phyloP scores from a whole-genome alignment of 148 eudicot genomes.

The Dianthus caryophyllus region DNA sequence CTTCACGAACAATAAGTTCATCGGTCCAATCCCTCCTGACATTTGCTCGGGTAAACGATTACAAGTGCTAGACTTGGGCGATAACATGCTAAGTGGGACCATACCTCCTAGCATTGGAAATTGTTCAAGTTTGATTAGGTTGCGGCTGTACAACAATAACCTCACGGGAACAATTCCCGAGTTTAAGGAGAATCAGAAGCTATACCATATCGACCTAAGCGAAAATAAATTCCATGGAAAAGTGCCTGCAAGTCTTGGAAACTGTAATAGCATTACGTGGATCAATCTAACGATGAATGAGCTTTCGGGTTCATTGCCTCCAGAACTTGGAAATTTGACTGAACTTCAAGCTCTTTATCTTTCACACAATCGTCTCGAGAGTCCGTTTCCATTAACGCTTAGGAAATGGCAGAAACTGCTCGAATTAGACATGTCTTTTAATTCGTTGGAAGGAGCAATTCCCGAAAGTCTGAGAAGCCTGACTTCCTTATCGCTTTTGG shows the following conservation, averaged over 20 bases:
- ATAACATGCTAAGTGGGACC: constrained; percentile 52
- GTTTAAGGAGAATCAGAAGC: constrained; percentile 36
- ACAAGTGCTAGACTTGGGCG: constrained; percentile 39
- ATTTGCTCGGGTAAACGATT: constrained; percentile 53
- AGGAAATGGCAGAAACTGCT: constrained; percentile 41
- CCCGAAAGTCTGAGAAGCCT: constrained; percentile 46
- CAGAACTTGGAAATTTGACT: constrained; percentile 48
- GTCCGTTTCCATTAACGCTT: constrained; percentile 52
- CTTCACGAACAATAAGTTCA: constrained; percentile 57
- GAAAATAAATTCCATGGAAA: constrained; percentile 45
- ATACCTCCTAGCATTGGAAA: constrained; percentile 60
- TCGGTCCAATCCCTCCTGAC: constrained; percentile 61
- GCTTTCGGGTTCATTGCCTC: constrained; percentile 52
- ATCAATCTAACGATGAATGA: constrained; percentile 53
- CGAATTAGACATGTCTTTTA: constrained; percentile 44
- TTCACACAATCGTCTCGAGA: constrained; percentile 54
- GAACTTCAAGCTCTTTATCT: constrained; percentile 46
- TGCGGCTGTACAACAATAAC: constrained; percentile 51
- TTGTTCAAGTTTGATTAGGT: constrained; percentile 56
- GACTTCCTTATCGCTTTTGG: constrained; percentile 37
- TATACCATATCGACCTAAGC: constrained; percentile 50
- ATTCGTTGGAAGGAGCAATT: constrained; percentile 52
- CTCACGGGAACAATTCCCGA: constrained; percentile 60
- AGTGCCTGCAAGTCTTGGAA: constrained; percentile 49
- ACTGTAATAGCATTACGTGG: constrained; percentile 37